These are phyloP conservation scores for Solanum lycopersicoides DNA, from an alignment of 257 asterid species.

Conservation along the genomic window DNA sequence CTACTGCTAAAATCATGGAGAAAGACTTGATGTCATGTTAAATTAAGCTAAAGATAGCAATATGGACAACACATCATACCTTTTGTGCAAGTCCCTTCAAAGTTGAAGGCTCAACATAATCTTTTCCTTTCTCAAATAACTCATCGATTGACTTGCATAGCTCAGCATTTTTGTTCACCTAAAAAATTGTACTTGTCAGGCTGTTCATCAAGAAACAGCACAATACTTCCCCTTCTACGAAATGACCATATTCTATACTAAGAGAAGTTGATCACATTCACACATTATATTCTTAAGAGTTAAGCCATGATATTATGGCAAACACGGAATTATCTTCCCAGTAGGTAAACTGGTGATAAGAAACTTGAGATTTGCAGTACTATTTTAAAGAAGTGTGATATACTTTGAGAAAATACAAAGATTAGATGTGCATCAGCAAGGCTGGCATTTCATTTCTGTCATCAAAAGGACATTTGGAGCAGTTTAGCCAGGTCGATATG, in stretches of 20 bases:
- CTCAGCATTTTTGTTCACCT: conserved; percentile 77
- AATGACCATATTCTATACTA: not conserved
- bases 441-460: not conserved
- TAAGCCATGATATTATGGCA: not conserved
- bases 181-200: conserved; percentile 16
- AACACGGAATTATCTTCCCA: not conserved
- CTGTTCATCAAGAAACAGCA: not conserved
- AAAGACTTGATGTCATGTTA: not conserved
- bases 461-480: not conserved
- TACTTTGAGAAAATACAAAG: not conserved
- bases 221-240: not conserved
- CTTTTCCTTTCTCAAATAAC: conserved; percentile 65
- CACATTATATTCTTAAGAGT: not conserved
- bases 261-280: not conserved
- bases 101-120: conserved; percentile 38
- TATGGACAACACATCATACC: conserved; percentile 29
- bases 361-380: not conserved
- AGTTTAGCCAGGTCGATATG: not conserved
- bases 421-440: not conserved
- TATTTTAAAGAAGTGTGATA: not conserved
- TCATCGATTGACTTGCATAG: conserved; percentile 83
- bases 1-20: not conserved
- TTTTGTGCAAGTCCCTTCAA: conserved; percentile 56
- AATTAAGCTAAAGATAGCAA: not conserved
- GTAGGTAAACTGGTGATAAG: not conserved